Evolutionary conservation across 129 eudicot genomes (phyloP), one percentile per base, ranked within the genome.

Genomic region (carrot (Daucus carota)): DNA sequence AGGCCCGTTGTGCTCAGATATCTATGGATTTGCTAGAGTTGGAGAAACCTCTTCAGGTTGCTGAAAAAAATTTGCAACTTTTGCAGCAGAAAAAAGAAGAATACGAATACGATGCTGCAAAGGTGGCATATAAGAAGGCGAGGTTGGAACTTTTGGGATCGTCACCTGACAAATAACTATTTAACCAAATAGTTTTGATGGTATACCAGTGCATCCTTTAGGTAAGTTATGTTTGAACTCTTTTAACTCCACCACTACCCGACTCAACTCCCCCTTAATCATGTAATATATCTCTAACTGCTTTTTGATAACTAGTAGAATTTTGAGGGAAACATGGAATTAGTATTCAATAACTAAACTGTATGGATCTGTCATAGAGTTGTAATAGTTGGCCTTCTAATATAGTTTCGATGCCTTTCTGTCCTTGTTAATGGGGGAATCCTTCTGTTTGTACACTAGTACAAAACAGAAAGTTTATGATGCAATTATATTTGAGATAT

Each of bases 81-180:
- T 16, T 32, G 31, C 71, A 80, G 57, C 73, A 20, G 46, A 80
- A 28, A 60, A 74, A 75, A 59, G 83, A 52, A 38, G 72, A 45
- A 33, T 32, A 26, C 38, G 72, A 45, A 33, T 32, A 26, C 38
- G 48, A 31, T 32, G 79, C 52, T 5, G 82, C 84, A 29, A 60
- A 84, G 74, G 83, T 79, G 43, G 83, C 85, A 17, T 85, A 79
- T 65, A 77, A 79, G 67, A 72, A 65, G 76, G 85, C 88, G 7
- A 79, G 60, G 68, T 0, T 34, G 6, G 22, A 50, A 40, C 68
- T 74, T n/a, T n/a, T 34, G 50, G 77, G 28, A 66, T 33, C 31
- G 16, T 68, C 28, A 68, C 9, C 26, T 68, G 44, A 68, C 43
- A 68, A 31, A 8, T 18, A 68, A 20, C 26, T 36, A 14, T 6